Base-by-base conservation (phyloP, 78 protist genomes). In the Dictyostelium intermedium region DNA sequence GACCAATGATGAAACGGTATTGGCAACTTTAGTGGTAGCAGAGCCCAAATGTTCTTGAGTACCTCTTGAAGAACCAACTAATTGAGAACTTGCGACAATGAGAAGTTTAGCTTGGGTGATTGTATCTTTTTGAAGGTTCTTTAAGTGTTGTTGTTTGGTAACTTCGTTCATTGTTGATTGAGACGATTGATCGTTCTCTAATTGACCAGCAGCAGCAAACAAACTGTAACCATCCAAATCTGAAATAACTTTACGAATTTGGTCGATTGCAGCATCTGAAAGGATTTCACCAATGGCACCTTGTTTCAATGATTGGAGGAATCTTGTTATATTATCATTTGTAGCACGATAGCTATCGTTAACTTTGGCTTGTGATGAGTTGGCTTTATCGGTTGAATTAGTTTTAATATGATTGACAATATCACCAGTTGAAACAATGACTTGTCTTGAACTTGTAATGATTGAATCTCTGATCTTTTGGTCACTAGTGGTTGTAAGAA, bases 201-300 rank as follows among this genome's bases (percentile, higher is more conserved):
- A 43, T 63, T 85, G 92, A 37, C 97, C 97, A 60, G 97, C 97
- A 1, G 97, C 92, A 27, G 93, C 92, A 50, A 95, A 95, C 20
- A 95, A 47, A 30, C 83, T 69, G 37, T 84, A 85, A 20, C 92
- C 95, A 78, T 95, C 97, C 35, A 95, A 23, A 81, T 95, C 95
- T 16, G 80, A 53, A 78, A 96, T 86, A 9, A 87, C 82, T 37
- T 82, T 84, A 41, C 84, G 56, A 72, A 96, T 84, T 4, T 30
- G 9, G 2, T 91, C 96, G 50, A 91, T 78, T 1, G 95, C 95
- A 66, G 94, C 96, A 61, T 96, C 97, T n/a, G 80, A 85, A 8
- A 89, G 87, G 2, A 92, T 87, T 39, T 96, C 97, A 79, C 96
- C 97, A 34, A 92, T 84, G 20, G 97, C 96, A 69, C 97, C 97